A percentile compares a stretch with the other conserved stretches of the same genome.
These are phyloP conservation scores for Malania oleifera DNA, from an alignment of 164 flowering plant genomes.

Conservation along the genomic window DNA sequence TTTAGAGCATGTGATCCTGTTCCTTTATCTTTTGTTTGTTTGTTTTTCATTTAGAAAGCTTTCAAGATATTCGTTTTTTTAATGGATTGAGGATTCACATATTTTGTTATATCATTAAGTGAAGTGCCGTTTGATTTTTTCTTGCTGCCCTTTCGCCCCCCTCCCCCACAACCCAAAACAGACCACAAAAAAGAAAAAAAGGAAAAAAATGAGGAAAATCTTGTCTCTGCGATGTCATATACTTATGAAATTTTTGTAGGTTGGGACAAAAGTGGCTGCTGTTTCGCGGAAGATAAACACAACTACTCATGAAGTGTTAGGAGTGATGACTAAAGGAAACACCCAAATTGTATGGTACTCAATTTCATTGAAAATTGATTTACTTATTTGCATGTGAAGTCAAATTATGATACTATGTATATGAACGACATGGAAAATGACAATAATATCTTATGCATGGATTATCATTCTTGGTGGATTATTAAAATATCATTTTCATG, in stretches of 20 bases:
- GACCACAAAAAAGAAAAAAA: too few relatives aligned
- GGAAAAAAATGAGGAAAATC: too few relatives aligned
- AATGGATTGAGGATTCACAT: too few relatives aligned
- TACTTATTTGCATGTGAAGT: not conserved
- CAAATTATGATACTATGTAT: not conserved
- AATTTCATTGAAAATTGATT: not conserved
- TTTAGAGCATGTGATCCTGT: too few relatives aligned
- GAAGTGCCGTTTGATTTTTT: too few relatives aligned
- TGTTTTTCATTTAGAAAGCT: too few relatives aligned
- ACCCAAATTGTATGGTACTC: constrained; percentile 79
- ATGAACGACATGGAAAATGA: not conserved
- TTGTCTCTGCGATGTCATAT: not conserved
- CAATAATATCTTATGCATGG: not conserved
- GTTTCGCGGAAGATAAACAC: constrained; percentile 96
- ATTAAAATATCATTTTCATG: not conserved
- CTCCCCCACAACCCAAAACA: too few relatives aligned
- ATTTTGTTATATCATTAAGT: too few relatives aligned
- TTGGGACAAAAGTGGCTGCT: constrained; percentile 94
- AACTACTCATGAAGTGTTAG: constrained; percentile 90
- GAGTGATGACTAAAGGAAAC: constrained; percentile 82
- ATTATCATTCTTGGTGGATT: not conserved
- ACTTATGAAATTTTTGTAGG: constrained; percentile 35
- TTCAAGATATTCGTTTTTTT: too few relatives aligned
- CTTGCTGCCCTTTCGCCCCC: too few relatives aligned
- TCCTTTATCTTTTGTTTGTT: too few relatives aligned